These are phyloP conservation scores for Colletotrichum acutatum DNA, from an alignment of 2,329 filamentous ascomycete genomes.

Conservation along the genomic window DNA sequence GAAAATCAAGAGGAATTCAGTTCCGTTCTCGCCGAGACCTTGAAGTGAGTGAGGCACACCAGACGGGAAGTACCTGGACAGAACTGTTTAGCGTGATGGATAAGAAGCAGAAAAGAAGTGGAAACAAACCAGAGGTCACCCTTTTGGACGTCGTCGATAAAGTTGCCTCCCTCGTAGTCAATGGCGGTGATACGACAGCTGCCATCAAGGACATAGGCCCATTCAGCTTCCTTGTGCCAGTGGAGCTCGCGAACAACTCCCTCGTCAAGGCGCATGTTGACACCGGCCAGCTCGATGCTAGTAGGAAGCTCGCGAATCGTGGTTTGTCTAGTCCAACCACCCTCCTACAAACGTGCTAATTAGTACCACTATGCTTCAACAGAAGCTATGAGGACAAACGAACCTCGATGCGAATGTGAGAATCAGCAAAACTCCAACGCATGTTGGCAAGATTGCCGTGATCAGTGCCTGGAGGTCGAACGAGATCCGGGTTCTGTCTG, in stretches of 20 bases:
- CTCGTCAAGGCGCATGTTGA: constrained; percentile 82
- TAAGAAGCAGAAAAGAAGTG: no score
- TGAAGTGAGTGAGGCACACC: constrained; percentile 81
- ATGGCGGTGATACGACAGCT: constrained; percentile 77
- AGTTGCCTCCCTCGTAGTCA: constrained; percentile 79
- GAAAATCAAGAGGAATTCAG: constrained; percentile 55
- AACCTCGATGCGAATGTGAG: constrained; percentile 72
- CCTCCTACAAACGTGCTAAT: constrained; percentile 60
- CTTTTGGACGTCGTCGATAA: constrained; percentile 80
- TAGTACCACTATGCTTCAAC: background rate
- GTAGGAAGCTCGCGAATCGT: constrained; percentile 73
- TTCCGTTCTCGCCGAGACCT: constrained; percentile 40
- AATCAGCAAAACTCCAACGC: constrained; percentile 77
- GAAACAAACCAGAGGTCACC: constrained; percentile 71
- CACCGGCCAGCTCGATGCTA: constrained; percentile 77
- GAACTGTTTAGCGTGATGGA: background rate
- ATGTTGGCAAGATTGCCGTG: constrained; percentile 77
- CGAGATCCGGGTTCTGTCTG: constrained; percentile 76
- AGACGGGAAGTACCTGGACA: constrained; percentile 72
- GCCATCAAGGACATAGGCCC: constrained; percentile 80
- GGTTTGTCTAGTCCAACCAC: constrained; percentile 81
- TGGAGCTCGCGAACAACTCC: constrained; percentile 82
- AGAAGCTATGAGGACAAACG: constrained; percentile 30
- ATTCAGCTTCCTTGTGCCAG: constrained; percentile 85
- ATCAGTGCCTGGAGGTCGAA: constrained; percentile 79